Evolutionary conservation across 2,329 filamentous ascomycete species (phyloP).

Genomic region (Basipetospora chlamydospora): DNA sequence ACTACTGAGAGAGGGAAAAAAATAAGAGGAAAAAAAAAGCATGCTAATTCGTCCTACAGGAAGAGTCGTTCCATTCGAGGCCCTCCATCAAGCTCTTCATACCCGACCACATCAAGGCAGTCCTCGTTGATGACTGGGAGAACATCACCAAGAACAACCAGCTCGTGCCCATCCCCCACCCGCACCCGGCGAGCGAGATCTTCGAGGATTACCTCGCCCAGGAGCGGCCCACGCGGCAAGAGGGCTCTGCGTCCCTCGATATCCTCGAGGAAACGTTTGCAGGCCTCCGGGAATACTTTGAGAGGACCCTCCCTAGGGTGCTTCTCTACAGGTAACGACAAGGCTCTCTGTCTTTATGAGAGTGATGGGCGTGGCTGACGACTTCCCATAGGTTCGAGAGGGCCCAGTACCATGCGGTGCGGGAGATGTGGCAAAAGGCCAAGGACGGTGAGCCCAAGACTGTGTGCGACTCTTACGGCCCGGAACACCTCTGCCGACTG

Average conservation of each 20-base stretch:
- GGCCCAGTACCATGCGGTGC: constrained; percentile 67
- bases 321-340: constrained; percentile 67
- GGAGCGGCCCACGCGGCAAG: constrained; percentile 50
- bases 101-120: constrained; percentile 78
- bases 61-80: constrained; percentile 71
- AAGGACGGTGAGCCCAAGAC: constrained; percentile 55
- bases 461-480: constrained; percentile 74
- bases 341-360: no score
- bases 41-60: no score
- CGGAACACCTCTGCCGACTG: constrained; percentile 78
- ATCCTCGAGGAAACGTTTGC: constrained; percentile 80
- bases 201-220: constrained; percentile 65
- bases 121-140: constrained; percentile 97
- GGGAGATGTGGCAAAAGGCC: constrained; percentile 52
- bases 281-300: constrained; percentile 86
- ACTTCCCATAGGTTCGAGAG: constrained; percentile 61
- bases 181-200: constrained; percentile 60
- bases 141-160: constrained; percentile 93
- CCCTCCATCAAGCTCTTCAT: constrained; percentile 77
- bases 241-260: constrained; percentile 58
- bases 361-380: no score
- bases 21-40: no score
- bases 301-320: constrained; percentile 75
- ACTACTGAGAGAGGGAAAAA: no score
- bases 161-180: constrained; percentile 70